phyloP scores from a whole-genome alignment of 306 rosid genomes.

The Inga laurina region DNA sequence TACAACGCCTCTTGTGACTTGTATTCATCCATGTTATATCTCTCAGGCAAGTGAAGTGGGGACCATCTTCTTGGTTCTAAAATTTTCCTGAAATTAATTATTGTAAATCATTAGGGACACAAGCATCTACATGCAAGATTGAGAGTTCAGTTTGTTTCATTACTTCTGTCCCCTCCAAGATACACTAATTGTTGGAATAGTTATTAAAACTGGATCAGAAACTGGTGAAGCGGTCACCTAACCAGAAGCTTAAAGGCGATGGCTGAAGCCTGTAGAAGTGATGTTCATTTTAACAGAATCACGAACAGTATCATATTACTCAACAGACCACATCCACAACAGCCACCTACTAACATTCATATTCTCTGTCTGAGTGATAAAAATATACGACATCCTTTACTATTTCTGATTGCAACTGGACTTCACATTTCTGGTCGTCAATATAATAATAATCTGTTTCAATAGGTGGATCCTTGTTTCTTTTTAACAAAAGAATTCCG shows the following conservation, averaged over 20 bases:
- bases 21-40: neutral
- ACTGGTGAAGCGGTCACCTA: too few species aligned
- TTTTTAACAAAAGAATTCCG: slow-evolving; percentile 83
- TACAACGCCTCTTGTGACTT: slow-evolving; percentile 7
- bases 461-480: slow-evolving; percentile 84
- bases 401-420: neutral
- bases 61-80: slow-evolving; percentile 4
- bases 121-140: neutral
- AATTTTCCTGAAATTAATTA: neutral
- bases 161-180: neutral
- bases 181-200: slow-evolving; percentile 32
- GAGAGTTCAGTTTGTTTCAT: slow-evolving; percentile 13
- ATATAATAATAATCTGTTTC: slow-evolving; percentile 20
- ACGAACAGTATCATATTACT: slow-evolving; percentile 68
- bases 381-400: slow-evolving; percentile 8
- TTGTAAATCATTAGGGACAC: neutral
- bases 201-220: too few species aligned
- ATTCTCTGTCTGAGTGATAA: neutral
- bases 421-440: slow-evolving; percentile 8
- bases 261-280: slow-evolving; percentile 96
- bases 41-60: slow-evolving; percentile 13
- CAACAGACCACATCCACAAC: slow-evolving; percentile 53
- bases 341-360: slow-evolving; percentile 60
- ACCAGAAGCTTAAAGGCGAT: slow-evolving; percentile 81
- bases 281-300: slow-evolving; percentile 71